These are phyloP conservation scores for Panaeolus cyanescens DNA, from an alignment of 768 basidiomycete genomes.

Conservation along the genomic window DNA sequence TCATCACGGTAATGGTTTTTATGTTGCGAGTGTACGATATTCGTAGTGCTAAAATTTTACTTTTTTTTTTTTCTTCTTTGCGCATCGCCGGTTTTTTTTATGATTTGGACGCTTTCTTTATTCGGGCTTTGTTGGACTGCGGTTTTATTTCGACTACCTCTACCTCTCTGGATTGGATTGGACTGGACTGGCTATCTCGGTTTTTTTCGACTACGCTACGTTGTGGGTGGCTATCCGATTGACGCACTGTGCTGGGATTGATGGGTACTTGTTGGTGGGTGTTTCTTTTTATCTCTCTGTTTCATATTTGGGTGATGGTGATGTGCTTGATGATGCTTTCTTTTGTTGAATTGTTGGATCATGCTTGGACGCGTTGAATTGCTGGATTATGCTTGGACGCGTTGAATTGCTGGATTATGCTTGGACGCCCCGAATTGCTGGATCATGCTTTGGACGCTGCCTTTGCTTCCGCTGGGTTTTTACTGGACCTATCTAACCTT, in stretches of 20 bases:
- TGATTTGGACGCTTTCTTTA: background rate
- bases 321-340: background rate
- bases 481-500: too few species aligned
- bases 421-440: too few species aligned
- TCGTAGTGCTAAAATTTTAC: slow-evolving; percentile 30
- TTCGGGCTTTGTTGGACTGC: background rate
- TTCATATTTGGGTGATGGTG: background rate
- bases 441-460: too few species aligned
- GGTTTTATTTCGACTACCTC: background rate
- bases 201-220: background rate
- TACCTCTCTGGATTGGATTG: background rate
- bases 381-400: too few species aligned
- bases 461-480: too few species aligned
- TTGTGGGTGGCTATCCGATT: background rate
- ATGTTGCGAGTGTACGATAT: slow-evolving; percentile 31
- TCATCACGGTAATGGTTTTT: slow-evolving; percentile 31
- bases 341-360: too few species aligned
- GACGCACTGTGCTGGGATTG: background rate
- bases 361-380: too few species aligned
- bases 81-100: background rate
- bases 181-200: background rate
- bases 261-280: background rate
- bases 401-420: too few species aligned
- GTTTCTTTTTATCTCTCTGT: background rate
- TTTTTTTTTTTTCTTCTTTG: slow-evolving; percentile 18